These are phyloP conservation scores for Sordariomycetes sp. DNA, from an alignment of 2,329 filamentous ascomycete species.

Conservation along the genomic window DNA sequence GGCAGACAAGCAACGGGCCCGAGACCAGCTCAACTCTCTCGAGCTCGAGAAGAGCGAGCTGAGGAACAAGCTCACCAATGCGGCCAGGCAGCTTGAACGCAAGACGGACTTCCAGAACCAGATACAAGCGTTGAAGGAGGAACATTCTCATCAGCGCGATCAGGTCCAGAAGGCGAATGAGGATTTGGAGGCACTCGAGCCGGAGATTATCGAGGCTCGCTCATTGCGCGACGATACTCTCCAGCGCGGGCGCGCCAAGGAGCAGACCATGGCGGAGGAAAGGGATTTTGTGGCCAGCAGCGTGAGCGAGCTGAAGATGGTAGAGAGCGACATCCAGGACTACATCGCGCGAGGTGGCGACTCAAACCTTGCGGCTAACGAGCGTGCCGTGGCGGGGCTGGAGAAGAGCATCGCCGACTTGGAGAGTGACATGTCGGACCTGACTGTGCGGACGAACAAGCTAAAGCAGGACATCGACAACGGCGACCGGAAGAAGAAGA, in stretches of 20 bases:
- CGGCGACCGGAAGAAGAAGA: conserved; percentile 70
- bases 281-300: conserved; percentile 61
- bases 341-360: conserved; percentile 69
- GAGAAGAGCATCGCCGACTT: conserved; percentile 51
- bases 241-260: conserved; percentile 55
- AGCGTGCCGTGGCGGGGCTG: conserved; percentile 53
- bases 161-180: conserved; percentile 55
- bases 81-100: conserved; percentile 66
- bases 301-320: conserved; percentile 61
- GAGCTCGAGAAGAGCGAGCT: conserved; percentile 70
- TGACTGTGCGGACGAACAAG: conserved; percentile 61
- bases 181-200: conserved; percentile 61
- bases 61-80: conserved; percentile 56
- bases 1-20: conserved; percentile 57
- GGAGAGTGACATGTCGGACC: conserved; percentile 52
- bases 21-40: conserved; percentile 52
- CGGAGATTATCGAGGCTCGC: conserved; percentile 63
- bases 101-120: conserved; percentile 59
- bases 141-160: conserved; percentile 55
- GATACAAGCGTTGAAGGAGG: conserved; percentile 59
- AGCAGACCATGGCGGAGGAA: conserved; percentile 58
- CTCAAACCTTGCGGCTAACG: conserved; percentile 54
- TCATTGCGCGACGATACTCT: conserved; percentile 65
- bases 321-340: conserved; percentile 64
- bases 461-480: conserved; percentile 66